Evolutionary conservation across 2,329 filamentous ascomycete genomes (phyloP).

Genomic region (Chlorencoelia australis): DNA sequence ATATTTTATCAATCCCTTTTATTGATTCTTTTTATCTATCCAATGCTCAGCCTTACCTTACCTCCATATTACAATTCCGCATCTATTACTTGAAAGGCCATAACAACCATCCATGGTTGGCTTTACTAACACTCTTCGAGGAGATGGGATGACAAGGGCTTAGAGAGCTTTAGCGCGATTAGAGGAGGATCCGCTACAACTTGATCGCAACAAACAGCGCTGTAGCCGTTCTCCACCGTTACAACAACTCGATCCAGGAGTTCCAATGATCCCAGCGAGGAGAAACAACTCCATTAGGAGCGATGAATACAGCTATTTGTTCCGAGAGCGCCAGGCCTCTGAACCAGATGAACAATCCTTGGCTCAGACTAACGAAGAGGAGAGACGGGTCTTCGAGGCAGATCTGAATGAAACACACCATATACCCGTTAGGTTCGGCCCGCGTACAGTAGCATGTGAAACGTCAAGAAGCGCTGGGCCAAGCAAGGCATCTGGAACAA

Average conservation of each 20-base stretch:
- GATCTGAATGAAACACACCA: too few species aligned
- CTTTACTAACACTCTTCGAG: too few species aligned
- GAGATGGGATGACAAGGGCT: too few species aligned
- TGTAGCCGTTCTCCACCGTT: background rate
- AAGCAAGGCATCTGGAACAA: constrained; percentile 21
- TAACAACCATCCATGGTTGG: too few species aligned
- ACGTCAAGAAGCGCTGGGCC: constrained; percentile 21
- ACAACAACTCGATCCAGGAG: background rate
- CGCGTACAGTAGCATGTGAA: constrained; percentile 8
- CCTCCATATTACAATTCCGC: too few species aligned
- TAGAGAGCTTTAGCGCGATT: background rate
- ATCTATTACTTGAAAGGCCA: too few species aligned
- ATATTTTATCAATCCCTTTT: too few species aligned
- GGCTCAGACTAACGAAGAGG: constrained; percentile 8
- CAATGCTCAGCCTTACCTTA: too few species aligned
- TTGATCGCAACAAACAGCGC: background rate
- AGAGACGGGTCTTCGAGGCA: constrained; percentile 8
- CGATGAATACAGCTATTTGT: background rate
- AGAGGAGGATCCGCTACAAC: background rate
- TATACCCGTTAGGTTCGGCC: constrained; percentile 1
- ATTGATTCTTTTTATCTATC: too few species aligned
- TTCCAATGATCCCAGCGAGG: too few species aligned
- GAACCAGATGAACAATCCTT: constrained; percentile 7
- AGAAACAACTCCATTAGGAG: too few species aligned
- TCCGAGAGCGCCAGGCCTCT: constrained; percentile 7